These are phyloP conservation scores for Suhomyces sp. DNA, from an alignment of 805 yeast species.

Conservation along the genomic window DNA sequence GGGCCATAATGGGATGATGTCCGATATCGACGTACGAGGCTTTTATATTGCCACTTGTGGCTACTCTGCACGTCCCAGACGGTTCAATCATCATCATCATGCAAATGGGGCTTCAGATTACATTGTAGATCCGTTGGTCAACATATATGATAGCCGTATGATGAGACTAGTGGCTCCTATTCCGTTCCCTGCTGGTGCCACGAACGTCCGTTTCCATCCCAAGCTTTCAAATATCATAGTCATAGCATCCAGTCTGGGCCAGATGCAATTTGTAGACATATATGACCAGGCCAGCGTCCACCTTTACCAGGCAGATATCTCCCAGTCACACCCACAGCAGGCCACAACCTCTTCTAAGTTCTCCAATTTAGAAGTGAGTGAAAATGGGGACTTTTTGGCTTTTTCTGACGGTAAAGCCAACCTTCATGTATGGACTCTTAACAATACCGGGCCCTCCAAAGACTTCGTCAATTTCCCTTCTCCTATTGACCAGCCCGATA, in stretches of 20 bases:
- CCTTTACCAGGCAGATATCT: slow-evolving; percentile 63
- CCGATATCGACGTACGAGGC: slow-evolving; percentile 65
- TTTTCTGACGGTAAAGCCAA: slow-evolving; percentile 63
- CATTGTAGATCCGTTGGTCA: slow-evolving; percentile 72
- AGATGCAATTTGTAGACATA: slow-evolving; percentile 80
- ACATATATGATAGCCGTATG: slow-evolving; percentile 73
- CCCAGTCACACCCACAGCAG: slow-evolving; percentile 5
- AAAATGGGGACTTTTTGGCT: slow-evolving; percentile 74
- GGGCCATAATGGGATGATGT: slow-evolving; percentile 59
- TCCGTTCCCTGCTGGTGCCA: slow-evolving; percentile 87
- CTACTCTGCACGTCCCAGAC: slow-evolving; percentile 60
- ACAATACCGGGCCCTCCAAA: slow-evolving; percentile 24
- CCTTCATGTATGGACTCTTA: slow-evolving; percentile 65
- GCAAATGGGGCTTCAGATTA: slow-evolving; percentile 27
- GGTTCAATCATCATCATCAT: slow-evolving; percentile 21
- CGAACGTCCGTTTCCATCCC: slow-evolving; percentile 82
- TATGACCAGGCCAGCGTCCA: slow-evolving; percentile 68
- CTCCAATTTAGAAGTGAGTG: slow-evolving; percentile 51
- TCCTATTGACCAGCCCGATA: slow-evolving; percentile 54
- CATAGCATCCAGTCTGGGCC: slow-evolving; percentile 74
- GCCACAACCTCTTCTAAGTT: slow-evolving; percentile 24
- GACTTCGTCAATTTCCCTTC: slow-evolving; percentile 38
- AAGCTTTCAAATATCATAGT: slow-evolving; percentile 73
- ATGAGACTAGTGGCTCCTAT: slow-evolving; percentile 73
- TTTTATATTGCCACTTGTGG: slow-evolving; percentile 78